These are phyloP conservation scores for Phialophora tarda DNA, from an alignment of 2,329 filamentous ascomycete species.

Conservation along the genomic window DNA sequence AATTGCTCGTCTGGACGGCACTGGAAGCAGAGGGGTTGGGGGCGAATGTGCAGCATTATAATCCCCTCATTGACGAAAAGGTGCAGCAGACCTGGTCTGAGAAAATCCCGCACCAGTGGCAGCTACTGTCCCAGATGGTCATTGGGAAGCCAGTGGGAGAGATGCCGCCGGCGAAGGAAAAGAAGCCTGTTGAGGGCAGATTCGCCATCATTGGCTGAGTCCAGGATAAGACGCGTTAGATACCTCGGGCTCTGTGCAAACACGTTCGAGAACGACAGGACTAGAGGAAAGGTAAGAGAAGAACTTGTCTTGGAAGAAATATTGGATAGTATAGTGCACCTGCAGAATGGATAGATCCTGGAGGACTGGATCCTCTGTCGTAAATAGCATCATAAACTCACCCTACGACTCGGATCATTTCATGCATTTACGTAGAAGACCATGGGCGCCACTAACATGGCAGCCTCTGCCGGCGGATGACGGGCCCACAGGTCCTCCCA, in stretches of 20 bases:
- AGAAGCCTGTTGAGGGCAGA: conserved; percentile 20
- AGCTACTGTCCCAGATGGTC: conserved; percentile 79
- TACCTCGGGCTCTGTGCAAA: neutral
- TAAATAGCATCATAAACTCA: conserved; percentile 2
- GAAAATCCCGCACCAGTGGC: conserved; percentile 72
- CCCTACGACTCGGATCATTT: neutral
- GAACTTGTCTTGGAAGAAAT: neutral
- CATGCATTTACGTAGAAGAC: conserved; percentile 1
- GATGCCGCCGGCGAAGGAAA: conserved; percentile 9
- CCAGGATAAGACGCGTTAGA: neutral
- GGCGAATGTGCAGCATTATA: conserved; percentile 91
- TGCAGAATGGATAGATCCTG: conserved; percentile 10
- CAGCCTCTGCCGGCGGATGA: neutral
- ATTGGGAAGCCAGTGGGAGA: conserved; percentile 61
- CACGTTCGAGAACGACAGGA: conserved; percentile 7
- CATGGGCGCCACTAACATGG: neutral
- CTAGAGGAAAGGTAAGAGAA: conserved; percentile 8
- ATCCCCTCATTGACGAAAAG: conserved; percentile 77
- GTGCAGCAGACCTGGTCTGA: conserved; percentile 67
- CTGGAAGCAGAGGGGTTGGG: conserved; percentile 83
- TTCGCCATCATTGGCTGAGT: conserved; percentile 6
- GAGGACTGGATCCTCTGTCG: conserved; percentile 6
- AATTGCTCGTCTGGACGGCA: conserved; percentile 72
- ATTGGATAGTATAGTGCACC: neutral
- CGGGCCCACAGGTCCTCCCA: neutral